phyloP scores from a whole-genome alignment of 73 alveolate genomes.

The Loxodes magnus region DNA sequence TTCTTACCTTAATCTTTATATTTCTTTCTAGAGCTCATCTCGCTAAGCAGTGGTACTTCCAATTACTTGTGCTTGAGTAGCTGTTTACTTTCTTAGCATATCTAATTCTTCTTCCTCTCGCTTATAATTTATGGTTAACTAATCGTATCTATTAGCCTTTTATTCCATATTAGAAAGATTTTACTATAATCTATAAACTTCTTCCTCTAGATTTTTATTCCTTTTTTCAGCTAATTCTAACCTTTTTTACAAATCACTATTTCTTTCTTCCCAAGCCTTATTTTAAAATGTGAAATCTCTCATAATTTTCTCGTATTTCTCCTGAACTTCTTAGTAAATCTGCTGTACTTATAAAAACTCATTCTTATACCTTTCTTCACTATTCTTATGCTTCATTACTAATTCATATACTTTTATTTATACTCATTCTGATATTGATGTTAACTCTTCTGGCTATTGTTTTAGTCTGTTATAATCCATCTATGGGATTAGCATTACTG shows the following conservation, averaged over 20 bases:
- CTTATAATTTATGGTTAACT: conserved; percentile 27
- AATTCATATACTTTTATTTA: conserved; percentile 35
- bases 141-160: conserved; percentile 39
- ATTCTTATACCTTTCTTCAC: conserved; percentile 27
- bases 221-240: conserved; percentile 16
- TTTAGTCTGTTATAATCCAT: neutral
- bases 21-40: conserved; percentile 14
- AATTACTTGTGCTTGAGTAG: conserved; percentile 17
- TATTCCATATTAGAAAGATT: conserved; percentile 25
- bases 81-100: conserved; percentile 31
- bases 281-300: conserved; percentile 30
- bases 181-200: conserved; percentile 13
- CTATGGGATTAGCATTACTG: neutral
- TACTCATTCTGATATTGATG: conserved; percentile 35
- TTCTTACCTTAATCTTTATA: conserved; percentile 45
- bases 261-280: conserved; percentile 5
- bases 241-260: conserved; percentile 5
- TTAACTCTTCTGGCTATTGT: conserved; percentile 24
- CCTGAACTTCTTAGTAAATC: conserved; percentile 18
- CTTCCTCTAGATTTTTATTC: conserved; percentile 29
- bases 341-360: conserved; percentile 25
- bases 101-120: conserved; percentile 20
- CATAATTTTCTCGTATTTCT: conserved; percentile 20
- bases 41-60: conserved; percentile 7
- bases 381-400: conserved; percentile 29